phyloP scores from a whole-genome alignment of 2,329 filamentous ascomycete genomes.

The Diaporthe sp. region DNA sequence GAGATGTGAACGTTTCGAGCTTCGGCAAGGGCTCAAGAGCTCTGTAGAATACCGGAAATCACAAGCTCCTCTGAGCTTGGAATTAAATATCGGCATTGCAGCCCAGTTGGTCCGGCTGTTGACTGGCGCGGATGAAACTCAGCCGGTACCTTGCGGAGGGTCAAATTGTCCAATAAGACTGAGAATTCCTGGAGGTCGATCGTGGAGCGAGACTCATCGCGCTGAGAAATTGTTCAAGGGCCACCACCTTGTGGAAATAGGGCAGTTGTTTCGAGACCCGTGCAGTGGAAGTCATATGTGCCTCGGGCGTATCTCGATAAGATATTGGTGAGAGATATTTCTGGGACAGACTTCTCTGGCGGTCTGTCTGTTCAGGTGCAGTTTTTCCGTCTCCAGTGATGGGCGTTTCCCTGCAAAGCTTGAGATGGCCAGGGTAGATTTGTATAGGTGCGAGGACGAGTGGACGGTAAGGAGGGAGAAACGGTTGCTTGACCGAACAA shows the following conservation, averaged over 20 bases:
- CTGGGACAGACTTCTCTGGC: too few species aligned
- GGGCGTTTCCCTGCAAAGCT: background rate
- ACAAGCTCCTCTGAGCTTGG: background rate
- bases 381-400: too few species aligned
- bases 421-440: background rate
- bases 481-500: background rate
- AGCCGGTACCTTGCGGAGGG: background rate
- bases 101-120: background rate
- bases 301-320: background rate
- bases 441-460: background rate
- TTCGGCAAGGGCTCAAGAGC: too few species aligned
- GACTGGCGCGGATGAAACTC: background rate
- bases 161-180: background rate
- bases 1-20: too few species aligned
- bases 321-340: background rate
- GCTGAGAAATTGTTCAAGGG: background rate
- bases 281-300: slow-evolving; percentile 9
- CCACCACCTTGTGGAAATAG: too few species aligned
- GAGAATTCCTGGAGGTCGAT: background rate
- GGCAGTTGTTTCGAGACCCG: background rate
- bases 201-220: background rate
- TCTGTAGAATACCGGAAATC: background rate
- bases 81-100: background rate
- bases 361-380: background rate
- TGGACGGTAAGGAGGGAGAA: background rate